These are phyloP conservation scores for Solanum paucissectum DNA, from an alignment of 257 asterid genomes.

Conservation along the genomic window DNA sequence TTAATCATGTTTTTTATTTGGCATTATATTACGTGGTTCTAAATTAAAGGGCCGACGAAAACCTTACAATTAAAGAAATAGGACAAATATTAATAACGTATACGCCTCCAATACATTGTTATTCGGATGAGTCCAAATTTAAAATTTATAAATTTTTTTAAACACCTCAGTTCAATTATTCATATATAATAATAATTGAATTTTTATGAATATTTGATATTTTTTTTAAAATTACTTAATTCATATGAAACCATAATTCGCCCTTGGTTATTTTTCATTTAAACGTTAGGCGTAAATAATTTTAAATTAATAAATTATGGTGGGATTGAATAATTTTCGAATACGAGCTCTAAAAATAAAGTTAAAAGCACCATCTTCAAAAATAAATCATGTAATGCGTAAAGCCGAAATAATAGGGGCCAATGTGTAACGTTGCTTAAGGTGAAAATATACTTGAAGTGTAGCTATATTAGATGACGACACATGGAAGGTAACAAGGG, in stretches of 20 bases:
- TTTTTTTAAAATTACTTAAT: too few species aligned
- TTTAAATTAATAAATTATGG: too few species aligned
- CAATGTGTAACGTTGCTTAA: not conserved
- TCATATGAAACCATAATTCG: not conserved
- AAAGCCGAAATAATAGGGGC: too few species aligned
- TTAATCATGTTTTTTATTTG: not conserved
- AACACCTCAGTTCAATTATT: not conserved
- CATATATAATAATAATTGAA: not conserved
- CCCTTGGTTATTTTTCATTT: not conserved
- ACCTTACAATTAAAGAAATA: not conserved
- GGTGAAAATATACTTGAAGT: too few species aligned
- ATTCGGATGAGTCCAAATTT: not conserved
- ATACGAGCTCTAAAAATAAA: too few species aligned
- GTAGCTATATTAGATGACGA: too few species aligned
- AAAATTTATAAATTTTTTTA: not conserved
- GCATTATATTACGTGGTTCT: not conserved
- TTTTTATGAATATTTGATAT: too few species aligned
- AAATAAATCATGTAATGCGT: not conserved
- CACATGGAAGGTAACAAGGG: too few species aligned
- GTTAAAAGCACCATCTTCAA: not conserved
- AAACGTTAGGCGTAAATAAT: not conserved
- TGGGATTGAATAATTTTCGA: too few species aligned
- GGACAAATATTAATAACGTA: not conserved
- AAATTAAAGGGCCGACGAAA: not conserved
- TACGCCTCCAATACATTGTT: not conserved